Base-by-base conservation (phyloP, 2,329 filamentous ascomycete genomes). In the Raffaelea arxii region DNA sequence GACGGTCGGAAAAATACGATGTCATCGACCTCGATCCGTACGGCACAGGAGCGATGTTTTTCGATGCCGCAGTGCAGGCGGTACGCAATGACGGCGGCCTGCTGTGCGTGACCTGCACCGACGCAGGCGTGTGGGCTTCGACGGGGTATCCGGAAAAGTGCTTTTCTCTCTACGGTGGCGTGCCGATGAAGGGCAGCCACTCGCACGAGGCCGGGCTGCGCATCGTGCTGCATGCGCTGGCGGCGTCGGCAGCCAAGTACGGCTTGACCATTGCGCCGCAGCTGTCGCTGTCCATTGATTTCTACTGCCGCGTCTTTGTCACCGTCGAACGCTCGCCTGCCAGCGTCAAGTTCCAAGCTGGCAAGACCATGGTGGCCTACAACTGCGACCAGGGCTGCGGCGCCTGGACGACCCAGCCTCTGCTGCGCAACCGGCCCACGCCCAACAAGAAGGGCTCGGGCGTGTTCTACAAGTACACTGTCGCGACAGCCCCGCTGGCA, bases 11-110 rank as follows among this genome's bases (percentile, higher is more conserved):
- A 52, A 74, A 80, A 58, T 98, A 94, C 62, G 87, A 97, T 62
- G 90, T 96, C 21, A 92, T 98, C 53, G 92, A 98, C 61, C 75
- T 98, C 25, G 92, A 98, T 61, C 92, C 92, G 0, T 98, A 98
- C 58, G 92, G 92, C 37, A 94, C 88, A 0, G 92, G 91, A 1
- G 87, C 86, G 10, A 86, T 87, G 2, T 98, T 98, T 63, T 75
- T 98, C 46, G 92, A 98, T 60, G 82, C 87, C 2, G 89, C 92
- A 2, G 72, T 98, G 9, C 90, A 96, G 65, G 80, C 86, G 2
- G 77, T 96, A 7, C 80, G 75, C 42, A 77, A 84, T 53, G 87
- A 96, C 55, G 91, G 91, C 2, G 92, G 92, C 4, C 72, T 98
- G 35, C 74, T 98, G 4, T 96, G 90, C 61, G 85, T 98, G 5